Conservation (phyloP, 495 filamentous ascomycete genomes). For the Neurospora sp. region DNA sequence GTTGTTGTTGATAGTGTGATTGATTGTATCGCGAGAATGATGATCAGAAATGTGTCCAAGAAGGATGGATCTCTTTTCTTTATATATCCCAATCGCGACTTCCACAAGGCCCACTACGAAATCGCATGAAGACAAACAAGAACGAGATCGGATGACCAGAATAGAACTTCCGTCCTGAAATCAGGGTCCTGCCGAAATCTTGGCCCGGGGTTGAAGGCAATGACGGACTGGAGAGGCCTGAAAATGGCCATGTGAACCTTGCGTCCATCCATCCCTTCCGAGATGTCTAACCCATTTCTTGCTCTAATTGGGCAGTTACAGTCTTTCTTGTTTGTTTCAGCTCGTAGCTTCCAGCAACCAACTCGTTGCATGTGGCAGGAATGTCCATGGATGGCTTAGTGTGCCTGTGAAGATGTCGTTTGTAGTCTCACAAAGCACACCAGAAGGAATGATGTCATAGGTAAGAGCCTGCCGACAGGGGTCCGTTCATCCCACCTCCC, state of each 20-base stretch:
- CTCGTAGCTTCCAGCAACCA: neutral
- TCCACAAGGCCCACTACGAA: neutral
- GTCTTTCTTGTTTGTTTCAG: neutral
- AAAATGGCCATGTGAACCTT: neutral
- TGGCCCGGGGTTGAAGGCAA: neutral
- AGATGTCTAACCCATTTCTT: neutral
- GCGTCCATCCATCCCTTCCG: neutral
- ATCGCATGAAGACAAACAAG: neutral
- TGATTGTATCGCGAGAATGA: neutral
- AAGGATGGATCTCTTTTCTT: neutral
- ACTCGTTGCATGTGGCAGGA: neutral
- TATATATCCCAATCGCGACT: slow-evolving; percentile 2
- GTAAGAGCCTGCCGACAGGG: neutral
- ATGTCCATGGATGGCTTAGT: neutral
- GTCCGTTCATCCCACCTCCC: neutral
- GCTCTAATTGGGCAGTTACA: neutral
- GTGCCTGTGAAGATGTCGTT: neutral
- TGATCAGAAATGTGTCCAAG: neutral
- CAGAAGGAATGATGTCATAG: slow-evolving; percentile 11
- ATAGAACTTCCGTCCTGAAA: neutral
- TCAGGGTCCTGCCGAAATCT: neutral
- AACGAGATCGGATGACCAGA: neutral
- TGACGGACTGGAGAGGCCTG: neutral
- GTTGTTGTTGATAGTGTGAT: neutral
- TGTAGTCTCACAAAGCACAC: neutral